A percentile compares a stretch with the other conserved stretches of the same genome.
Conservation (phyloP, 2,329 filamentous ascomycete species). For the Talaromyces atroroseus region DNA sequence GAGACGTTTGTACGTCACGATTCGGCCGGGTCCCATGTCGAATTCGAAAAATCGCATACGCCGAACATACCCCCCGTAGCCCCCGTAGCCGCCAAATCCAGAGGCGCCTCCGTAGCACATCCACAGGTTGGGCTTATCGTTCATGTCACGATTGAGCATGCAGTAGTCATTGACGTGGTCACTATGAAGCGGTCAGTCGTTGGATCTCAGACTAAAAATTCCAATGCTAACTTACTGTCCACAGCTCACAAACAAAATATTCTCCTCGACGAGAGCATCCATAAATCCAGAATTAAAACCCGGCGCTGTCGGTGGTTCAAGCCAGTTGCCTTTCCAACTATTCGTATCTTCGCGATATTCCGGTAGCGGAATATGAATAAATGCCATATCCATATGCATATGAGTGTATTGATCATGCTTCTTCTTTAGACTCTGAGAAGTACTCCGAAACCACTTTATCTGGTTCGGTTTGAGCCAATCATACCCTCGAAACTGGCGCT, state of each 20-base stretch:
- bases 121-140: conserved; percentile 69
- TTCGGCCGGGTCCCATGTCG: conserved; percentile 82
- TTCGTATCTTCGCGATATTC: conserved; percentile 65
- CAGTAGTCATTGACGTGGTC: conserved; percentile 98
- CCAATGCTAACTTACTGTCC: conserved; percentile 64
- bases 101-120: conserved; percentile 95
- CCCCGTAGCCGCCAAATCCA: conserved; percentile 92
- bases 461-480: conserved; percentile 95
- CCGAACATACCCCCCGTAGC: conserved; percentile 79
- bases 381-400: conserved; percentile 91
- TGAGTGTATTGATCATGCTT: conserved; percentile 80
- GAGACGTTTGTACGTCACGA: conserved; percentile 86
- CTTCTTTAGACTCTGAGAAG: conserved; percentile 66
- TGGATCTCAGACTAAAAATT: not conserved
- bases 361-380: conserved; percentile 93
- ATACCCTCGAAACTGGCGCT: conserved; percentile 83
- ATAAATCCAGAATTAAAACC: conserved; percentile 88
- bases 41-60: conserved; percentile 86
- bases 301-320: conserved; percentile 81
- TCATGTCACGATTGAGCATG: conserved; percentile 56
- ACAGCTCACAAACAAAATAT: conserved; percentile 79
- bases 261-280: conserved; percentile 79
- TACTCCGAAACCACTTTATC: conserved; percentile 88
- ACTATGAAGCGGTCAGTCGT: conserved; percentile 38
- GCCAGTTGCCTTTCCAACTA: conserved; percentile 64